A percentile compares a stretch with the other conserved stretches of the same genome.
Evolutionary conservation across 495 filamentous ascomycete species (phyloP).

Genomic region (Neurospora sp.): DNA sequence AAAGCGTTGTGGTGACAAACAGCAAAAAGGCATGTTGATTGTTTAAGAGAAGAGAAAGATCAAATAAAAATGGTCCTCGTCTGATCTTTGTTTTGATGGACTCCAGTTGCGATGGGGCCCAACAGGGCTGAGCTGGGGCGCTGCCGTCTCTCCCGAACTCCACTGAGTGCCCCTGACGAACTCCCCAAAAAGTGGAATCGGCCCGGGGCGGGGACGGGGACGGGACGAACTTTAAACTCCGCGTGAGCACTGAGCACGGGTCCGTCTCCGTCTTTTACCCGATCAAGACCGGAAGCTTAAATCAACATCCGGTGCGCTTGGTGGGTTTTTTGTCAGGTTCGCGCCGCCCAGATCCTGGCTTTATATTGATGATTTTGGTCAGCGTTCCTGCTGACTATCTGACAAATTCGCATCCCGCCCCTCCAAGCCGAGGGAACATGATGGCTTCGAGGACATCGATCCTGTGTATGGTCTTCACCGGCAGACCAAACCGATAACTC

Average conservation of each 20-base stretch:
- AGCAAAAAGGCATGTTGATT: background rate
- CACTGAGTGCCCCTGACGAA: background rate
- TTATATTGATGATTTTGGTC: background rate
- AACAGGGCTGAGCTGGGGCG: background rate
- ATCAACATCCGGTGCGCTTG: background rate
- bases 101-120: background rate
- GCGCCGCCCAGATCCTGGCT: background rate
- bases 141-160: background rate
- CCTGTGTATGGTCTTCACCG: background rate
- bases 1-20: background rate
- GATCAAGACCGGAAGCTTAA: background rate
- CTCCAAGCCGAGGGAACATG: background rate
- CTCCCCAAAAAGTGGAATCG: background rate
- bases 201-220: background rate
- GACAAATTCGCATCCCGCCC: background rate
- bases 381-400: background rate
- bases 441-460: background rate
- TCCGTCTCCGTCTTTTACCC: background rate
- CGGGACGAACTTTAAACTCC: background rate
- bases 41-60: no score
- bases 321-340: background rate
- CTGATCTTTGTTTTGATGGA: background rate
- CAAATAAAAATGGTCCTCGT: background rate
- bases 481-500: background rate
- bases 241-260: background rate